Percentiles rank a stretch among this genome's conserved stretches.
phyloP scores from a whole-genome alignment of 768 basidiomycete species.

The Mycena rosella region DNA sequence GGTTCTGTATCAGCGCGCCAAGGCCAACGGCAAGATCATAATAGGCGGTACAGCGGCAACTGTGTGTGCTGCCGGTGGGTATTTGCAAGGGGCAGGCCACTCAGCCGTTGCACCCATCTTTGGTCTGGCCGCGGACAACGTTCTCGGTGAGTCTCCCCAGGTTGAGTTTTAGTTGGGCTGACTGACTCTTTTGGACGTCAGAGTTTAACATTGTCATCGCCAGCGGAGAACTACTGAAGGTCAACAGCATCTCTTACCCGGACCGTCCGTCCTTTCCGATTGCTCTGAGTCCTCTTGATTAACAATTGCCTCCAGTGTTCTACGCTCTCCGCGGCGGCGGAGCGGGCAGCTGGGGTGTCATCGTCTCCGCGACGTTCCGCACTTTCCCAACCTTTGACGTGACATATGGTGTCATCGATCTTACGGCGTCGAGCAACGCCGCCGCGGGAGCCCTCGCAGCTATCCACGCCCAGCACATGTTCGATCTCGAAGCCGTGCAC shows the following conservation, averaged over 20 bases:
- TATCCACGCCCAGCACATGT: conserved; percentile 51
- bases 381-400: conserved; percentile 51
- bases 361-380: conserved; percentile 50
- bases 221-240: conserved; percentile 43
- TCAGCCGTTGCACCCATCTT: conserved; percentile 42
- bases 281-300: not conserved
- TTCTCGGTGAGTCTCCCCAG: conserved; percentile 31
- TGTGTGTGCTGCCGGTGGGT: conserved; percentile 45
- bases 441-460: conserved; percentile 43
- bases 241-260: conserved; percentile 40
- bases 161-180: not conserved
- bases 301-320: conserved; percentile 41
- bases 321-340: conserved; percentile 47
- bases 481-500: conserved; percentile 47
- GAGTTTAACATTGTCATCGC: conserved; percentile 48
- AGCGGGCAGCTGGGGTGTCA: conserved; percentile 53
- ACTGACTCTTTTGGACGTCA: conserved; percentile 7
- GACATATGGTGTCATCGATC: conserved; percentile 36
- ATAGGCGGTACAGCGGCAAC: conserved; percentile 45
- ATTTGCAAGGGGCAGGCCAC: conserved; percentile 39
- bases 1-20: conserved; percentile 39
- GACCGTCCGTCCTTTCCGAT: conserved; percentile 38
- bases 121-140: conserved; percentile 45
- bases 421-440: conserved; percentile 34
- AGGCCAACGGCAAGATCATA: conserved; percentile 39